Evolutionary conservation across 1,284 basidiomycete species (phyloP).

Genomic region (Tremellales sp.): DNA sequence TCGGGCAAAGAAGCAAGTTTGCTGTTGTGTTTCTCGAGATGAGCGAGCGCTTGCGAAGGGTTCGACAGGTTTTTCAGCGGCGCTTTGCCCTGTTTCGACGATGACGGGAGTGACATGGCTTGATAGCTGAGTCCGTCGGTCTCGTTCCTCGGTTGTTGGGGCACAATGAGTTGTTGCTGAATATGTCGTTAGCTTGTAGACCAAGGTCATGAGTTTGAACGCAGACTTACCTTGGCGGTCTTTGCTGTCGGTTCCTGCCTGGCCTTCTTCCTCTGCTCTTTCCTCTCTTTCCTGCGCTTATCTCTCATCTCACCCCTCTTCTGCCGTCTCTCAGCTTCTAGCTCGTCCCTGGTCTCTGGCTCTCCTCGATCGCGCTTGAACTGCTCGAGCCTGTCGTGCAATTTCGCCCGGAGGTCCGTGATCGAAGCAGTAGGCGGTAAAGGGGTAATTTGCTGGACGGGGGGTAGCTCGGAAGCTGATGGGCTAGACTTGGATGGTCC

Average conservation of each 20-base stretch:
- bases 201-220: background rate
- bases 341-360: slow-evolving; percentile 58
- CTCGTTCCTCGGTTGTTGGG: slow-evolving; percentile 36
- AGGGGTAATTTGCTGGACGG: slow-evolving; percentile 48
- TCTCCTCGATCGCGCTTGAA: slow-evolving; percentile 55
- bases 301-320: slow-evolving; percentile 78
- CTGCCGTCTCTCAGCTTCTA: slow-evolving; percentile 70
- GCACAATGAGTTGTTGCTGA: slow-evolving; percentile 70
- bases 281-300: slow-evolving; percentile 72
- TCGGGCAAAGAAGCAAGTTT: slow-evolving; percentile 68
- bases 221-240: slow-evolving; percentile 43
- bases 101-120: slow-evolving; percentile 52
- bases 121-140: slow-evolving; percentile 63
- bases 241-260: slow-evolving; percentile 48
- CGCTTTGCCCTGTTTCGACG: slow-evolving; percentile 54
- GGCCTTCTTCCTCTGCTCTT: slow-evolving; percentile 65
- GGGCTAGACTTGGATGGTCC: slow-evolving; percentile 17
- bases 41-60: slow-evolving; percentile 73
- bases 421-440: slow-evolving; percentile 68
- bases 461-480: slow-evolving; percentile 5
- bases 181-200: background rate
- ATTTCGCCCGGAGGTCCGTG: slow-evolving; percentile 65
- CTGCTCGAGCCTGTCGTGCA: slow-evolving; percentile 71
- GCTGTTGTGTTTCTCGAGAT: slow-evolving; percentile 68
- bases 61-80: slow-evolving; percentile 59